Evolutionary conservation across 2,329 filamentous ascomycete genomes (phyloP).

Genomic region (Drechslerella coelobrocha): DNA sequence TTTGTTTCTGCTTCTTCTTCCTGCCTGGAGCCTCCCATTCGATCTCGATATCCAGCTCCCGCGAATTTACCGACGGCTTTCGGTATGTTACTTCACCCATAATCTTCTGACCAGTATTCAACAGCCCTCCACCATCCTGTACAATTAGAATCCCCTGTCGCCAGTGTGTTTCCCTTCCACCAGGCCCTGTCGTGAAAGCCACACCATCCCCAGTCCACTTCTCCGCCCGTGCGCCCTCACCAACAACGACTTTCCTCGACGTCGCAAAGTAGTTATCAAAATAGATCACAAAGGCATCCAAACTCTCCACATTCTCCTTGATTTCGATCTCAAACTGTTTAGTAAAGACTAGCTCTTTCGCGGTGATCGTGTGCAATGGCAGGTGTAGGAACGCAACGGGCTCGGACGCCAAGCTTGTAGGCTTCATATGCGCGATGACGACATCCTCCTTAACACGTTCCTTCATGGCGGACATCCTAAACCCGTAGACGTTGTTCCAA

Average conservation of each 20-base stretch:
- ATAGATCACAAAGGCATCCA: slow-evolving; percentile 92
- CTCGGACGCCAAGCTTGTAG: slow-evolving; percentile 66
- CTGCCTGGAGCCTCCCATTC: slow-evolving; percentile 66
- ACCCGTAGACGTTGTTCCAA: slow-evolving; percentile 93
- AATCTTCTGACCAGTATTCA: slow-evolving; percentile 67
- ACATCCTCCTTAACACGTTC: slow-evolving; percentile 80
- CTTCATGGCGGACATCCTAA: slow-evolving; percentile 92
- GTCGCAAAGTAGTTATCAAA: slow-evolving; percentile 92
- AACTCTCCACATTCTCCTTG: slow-evolving; percentile 67
- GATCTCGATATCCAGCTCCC: slow-evolving; percentile 70
- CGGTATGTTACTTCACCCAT: slow-evolving; percentile 73
- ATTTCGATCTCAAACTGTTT: slow-evolving; percentile 71
- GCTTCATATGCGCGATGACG: slow-evolving; percentile 75
- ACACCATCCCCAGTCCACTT: slow-evolving; percentile 68
- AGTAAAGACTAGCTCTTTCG: slow-evolving; percentile 77
- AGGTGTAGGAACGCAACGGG: slow-evolving; percentile 74
- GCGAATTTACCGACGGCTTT: slow-evolving; percentile 72
- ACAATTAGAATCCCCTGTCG: slow-evolving; percentile 79
- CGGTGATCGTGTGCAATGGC: slow-evolving; percentile 74
- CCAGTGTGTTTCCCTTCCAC: slow-evolving; percentile 83
- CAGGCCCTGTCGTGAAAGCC: slow-evolving; percentile 87
- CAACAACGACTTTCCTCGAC: slow-evolving; percentile 62
- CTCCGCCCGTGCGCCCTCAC: slow-evolving; percentile 67
- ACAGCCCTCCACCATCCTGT: slow-evolving; percentile 63
- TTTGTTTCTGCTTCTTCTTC: slow-evolving; percentile 63